These are phyloP conservation scores for Hygrocybe coccinea DNA, from an alignment of 768 basidiomycete genomes.

Conservation along the genomic window DNA sequence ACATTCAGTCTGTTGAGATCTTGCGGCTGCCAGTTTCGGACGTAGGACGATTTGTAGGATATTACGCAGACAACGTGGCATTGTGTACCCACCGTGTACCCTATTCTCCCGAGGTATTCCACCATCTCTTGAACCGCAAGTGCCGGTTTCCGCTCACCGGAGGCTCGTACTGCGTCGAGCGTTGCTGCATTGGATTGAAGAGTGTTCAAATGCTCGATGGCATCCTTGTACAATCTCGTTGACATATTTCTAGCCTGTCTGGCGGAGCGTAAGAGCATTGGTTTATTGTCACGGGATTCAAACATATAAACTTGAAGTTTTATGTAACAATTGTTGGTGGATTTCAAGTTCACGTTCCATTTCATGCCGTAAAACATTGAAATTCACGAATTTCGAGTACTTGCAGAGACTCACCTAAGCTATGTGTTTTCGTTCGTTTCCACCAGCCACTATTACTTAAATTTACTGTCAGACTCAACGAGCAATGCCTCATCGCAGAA, in stretches of 20 bases:
- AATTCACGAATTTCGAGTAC: too few species aligned
- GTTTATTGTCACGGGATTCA: too few species aligned
- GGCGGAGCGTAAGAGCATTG: too few species aligned
- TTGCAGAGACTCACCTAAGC: too few species aligned
- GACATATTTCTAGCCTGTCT: slow-evolving; percentile 17
- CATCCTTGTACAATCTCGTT: slow-evolving; percentile 61
- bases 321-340: too few species aligned
- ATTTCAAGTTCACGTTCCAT: too few species aligned
- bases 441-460: too few species aligned
- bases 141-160: slow-evolving; percentile 54
- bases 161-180: slow-evolving; percentile 75
- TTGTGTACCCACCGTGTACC: slow-evolving; percentile 62
- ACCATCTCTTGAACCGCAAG: slow-evolving; percentile 84
- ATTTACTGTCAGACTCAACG: background rate
- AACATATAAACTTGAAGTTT: too few species aligned
- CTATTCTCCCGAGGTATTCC: slow-evolving; percentile 82
- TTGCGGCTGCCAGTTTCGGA: slow-evolving; percentile 47
- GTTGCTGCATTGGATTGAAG: slow-evolving; percentile 93
- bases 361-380: too few species aligned
- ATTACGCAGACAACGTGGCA: slow-evolving; percentile 1
- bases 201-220: slow-evolving; percentile 67
- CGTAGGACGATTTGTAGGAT: background rate
- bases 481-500: background rate
- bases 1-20: slow-evolving; percentile 88
- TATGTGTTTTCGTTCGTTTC: too few species aligned